Conservation (phyloP, 2,329 filamentous ascomycete genomes). For the Hawksworthiomyces lignivorus region DNA sequence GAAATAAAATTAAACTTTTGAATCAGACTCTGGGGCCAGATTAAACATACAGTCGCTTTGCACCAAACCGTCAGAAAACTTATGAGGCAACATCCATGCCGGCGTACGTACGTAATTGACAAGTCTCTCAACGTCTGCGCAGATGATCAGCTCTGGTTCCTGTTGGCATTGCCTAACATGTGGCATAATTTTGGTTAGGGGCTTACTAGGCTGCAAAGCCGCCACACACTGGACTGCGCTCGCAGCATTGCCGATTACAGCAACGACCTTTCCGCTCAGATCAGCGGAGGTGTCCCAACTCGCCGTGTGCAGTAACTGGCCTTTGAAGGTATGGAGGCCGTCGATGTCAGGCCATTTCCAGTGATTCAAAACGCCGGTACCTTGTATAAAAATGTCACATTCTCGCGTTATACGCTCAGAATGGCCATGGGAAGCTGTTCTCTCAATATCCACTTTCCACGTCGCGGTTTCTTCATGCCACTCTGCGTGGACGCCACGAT, state of each 20-base stretch:
- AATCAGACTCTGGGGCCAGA: not conserved
- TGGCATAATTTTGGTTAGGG: too few species aligned
- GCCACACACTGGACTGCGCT: not conserved
- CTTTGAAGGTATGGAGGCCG: slow-evolving; percentile 6
- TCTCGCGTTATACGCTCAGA: slow-evolving; percentile 14
- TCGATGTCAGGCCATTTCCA: slow-evolving; percentile 33
- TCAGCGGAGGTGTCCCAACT: slow-evolving; percentile 16
- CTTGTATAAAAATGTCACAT: slow-evolving; percentile 39
- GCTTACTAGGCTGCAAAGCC: slow-evolving; percentile 11
- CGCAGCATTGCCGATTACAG: not conserved
- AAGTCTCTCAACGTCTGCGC: slow-evolving; percentile 7
- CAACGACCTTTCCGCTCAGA: not conserved
- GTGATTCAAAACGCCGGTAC: slow-evolving; percentile 30
- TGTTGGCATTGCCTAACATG: too few species aligned
- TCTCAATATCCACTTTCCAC: not conserved
- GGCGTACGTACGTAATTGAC: slow-evolving; percentile 23
- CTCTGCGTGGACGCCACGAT: not conserved
- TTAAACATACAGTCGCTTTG: not conserved
- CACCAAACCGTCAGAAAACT: not conserved
- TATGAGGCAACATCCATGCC: slow-evolving; percentile 19
- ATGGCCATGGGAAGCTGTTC: not conserved
- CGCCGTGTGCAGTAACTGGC: slow-evolving; percentile 7
- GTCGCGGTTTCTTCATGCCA: not conserved
- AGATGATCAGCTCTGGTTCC: not conserved
- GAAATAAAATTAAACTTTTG: too few species aligned